Evolutionary conservation across 495 filamentous ascomycete genomes (phyloP).

Genomic region (Hamigera avellanea): DNA sequence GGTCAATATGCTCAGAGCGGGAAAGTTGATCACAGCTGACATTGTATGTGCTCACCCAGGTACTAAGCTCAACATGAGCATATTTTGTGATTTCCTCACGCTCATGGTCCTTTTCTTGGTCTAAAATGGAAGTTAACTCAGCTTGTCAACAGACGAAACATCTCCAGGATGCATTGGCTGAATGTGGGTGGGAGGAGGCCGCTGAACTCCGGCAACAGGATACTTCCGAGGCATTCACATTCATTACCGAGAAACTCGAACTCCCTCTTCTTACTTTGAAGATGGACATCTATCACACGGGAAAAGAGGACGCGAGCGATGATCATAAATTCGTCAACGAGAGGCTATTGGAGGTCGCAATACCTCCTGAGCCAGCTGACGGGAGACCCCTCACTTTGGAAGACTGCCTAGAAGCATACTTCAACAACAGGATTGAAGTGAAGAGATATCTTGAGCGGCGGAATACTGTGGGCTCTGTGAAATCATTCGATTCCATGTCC

Average conservation of each 20-base stretch:
- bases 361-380: slow-evolving; percentile 50
- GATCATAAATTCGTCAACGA: slow-evolving; percentile 95
- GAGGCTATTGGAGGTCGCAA: slow-evolving; percentile 78
- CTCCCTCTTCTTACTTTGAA: slow-evolving; percentile 83
- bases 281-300: slow-evolving; percentile 89
- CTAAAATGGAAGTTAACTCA: background rate
- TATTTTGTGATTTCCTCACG: no score
- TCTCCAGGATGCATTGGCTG: slow-evolving; percentile 71
- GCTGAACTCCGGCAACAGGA: slow-evolving; percentile 71
- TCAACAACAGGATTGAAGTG: slow-evolving; percentile 90
- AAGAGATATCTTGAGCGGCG: slow-evolving; percentile 61
- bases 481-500: slow-evolving; percentile 37
- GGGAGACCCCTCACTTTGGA: slow-evolving; percentile 65
- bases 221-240: slow-evolving; percentile 87
- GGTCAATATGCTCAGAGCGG: slow-evolving; percentile 83
- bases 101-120: no score
- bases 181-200: slow-evolving; percentile 87
- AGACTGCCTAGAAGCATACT: slow-evolving; percentile 84
- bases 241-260: slow-evolving; percentile 81
- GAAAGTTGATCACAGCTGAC: slow-evolving; percentile 74
- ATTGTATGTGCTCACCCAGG: slow-evolving; percentile 47
- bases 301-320: slow-evolving; percentile 66
- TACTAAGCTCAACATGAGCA: no score
- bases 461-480: slow-evolving; percentile 41
- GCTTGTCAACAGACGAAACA: slow-evolving; percentile 73